phyloP scores from a whole-genome alignment of 2,329 filamentous ascomycete genomes.

The Penicillium sp. region DNA sequence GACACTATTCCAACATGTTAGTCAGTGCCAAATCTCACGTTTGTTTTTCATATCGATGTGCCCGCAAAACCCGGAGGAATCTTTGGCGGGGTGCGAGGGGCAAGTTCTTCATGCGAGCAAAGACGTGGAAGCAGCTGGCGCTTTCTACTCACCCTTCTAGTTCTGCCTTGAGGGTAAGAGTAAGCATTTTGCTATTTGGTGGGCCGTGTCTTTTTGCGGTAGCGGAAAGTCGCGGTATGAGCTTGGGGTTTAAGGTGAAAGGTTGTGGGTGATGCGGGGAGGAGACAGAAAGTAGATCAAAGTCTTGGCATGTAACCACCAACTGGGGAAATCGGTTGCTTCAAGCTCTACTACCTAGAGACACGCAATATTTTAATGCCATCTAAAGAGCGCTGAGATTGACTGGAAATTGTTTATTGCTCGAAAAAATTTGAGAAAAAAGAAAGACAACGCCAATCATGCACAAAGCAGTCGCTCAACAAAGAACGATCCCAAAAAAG shows the following conservation, averaged over 20 bases:
- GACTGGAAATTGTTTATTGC: conserved; percentile 20
- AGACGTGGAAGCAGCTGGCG: background rate
- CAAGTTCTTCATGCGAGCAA: background rate
- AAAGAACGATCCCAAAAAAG: conserved; percentile 22
- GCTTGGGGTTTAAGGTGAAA: conserved; percentile 13
- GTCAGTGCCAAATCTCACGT: conserved; percentile 2
- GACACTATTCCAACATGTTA: conserved; percentile 62
- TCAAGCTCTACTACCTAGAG: background rate
- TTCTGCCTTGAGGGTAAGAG: conserved; percentile 44
- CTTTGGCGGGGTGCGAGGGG: conserved; percentile 17
- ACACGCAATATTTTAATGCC: background rate
- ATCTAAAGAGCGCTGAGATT: background rate
- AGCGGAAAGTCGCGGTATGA: conserved; percentile 7
- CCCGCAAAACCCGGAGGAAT: conserved; percentile 7
- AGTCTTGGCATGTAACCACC: conserved; percentile 30
- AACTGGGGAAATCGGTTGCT: background rate
- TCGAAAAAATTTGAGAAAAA: conserved; percentile 13
- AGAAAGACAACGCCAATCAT: conserved; percentile 32
- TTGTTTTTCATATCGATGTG: background rate
- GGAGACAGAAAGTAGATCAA: conserved; percentile 30
- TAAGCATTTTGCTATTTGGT: conserved; percentile 40
- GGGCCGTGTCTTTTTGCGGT: conserved; percentile 2
- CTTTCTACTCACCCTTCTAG: conserved; percentile 38
- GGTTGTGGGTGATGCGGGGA: conserved; percentile 28
- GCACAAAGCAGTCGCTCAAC: conserved; percentile 28